Conservation (phyloP, 805 yeast species). For the Saccharomycopsis babjevae region DNA sequence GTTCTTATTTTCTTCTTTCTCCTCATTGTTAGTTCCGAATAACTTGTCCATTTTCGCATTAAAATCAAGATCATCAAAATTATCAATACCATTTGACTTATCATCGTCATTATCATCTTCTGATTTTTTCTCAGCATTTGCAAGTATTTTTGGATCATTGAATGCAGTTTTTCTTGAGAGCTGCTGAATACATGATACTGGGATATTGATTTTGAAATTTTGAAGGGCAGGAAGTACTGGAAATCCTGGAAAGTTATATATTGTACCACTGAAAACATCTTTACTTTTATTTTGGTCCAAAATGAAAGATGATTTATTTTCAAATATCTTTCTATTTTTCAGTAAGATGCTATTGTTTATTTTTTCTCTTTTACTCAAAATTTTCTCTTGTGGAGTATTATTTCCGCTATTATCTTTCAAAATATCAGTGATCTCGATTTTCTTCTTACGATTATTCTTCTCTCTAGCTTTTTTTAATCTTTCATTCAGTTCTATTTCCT, state of each 20-base stretch:
- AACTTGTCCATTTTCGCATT: background rate
- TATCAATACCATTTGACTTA: background rate
- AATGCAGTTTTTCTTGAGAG: conserved; percentile 7
- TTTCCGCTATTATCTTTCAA: background rate
- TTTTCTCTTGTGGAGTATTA: background rate
- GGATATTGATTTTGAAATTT: conserved; percentile 7
- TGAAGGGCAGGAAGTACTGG: conserved; percentile 11
- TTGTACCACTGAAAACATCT: conserved; percentile 3
- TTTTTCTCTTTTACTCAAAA: background rate
- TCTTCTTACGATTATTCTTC: background rate
- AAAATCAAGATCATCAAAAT: background rate
- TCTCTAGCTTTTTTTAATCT: background rate
- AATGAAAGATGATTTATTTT: conserved; percentile 1
- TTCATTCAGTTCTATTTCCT: background rate
- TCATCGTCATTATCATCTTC: background rate
- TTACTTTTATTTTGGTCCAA: background rate
- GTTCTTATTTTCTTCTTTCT: background rate
- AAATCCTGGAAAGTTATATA: conserved; percentile 15
- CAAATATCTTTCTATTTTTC: conserved; percentile 1
- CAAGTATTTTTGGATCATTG: conserved; percentile 12
- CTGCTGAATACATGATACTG: background rate
- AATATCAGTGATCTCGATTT: background rate
- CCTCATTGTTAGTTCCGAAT: background rate
- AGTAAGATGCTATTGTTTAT: background rate
- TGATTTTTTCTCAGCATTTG: background rate